phyloP scores from a whole-genome alignment of 192 early-diverging fungal genomes.

The Podila epicladia region DNA sequence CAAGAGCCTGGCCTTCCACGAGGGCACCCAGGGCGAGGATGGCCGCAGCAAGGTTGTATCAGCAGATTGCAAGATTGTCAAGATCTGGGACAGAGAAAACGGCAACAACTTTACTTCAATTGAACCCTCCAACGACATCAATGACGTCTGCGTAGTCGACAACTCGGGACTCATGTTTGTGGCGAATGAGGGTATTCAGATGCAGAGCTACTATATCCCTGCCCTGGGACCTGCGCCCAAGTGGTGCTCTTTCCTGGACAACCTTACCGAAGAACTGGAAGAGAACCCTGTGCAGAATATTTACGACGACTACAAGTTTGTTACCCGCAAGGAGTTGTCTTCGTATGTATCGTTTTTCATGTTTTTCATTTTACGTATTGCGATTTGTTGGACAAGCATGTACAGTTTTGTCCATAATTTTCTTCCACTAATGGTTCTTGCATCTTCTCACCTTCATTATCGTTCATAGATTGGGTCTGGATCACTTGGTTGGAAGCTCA shows the following conservation, averaged over 20 bases:
- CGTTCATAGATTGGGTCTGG: slow-evolving; percentile 77
- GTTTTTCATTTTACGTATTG: not conserved
- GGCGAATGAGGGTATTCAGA: slow-evolving; percentile 93
- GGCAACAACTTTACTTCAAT: slow-evolving; percentile 92
- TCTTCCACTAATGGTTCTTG: not conserved
- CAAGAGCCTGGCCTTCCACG: slow-evolving; percentile 84
- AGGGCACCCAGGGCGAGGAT: slow-evolving; percentile 61
- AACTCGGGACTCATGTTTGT: slow-evolving; percentile 89
- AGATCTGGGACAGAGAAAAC: slow-evolving; percentile 90
- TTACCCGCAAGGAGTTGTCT: slow-evolving; percentile 88
- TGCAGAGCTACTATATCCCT: slow-evolving; percentile 94
- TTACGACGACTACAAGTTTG: slow-evolving; percentile 99
- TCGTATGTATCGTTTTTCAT: slow-evolving; percentile 28
- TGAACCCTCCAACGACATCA: slow-evolving; percentile 92
- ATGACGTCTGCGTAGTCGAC: slow-evolving; percentile 87
- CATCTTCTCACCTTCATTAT: not conserved
- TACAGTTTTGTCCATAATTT: not conserved
- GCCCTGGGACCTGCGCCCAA: slow-evolving; percentile 90
- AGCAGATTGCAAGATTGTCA: slow-evolving; percentile 90
- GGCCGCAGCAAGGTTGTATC: slow-evolving; percentile 81
- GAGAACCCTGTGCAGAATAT: slow-evolving; percentile 85
- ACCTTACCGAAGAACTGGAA: slow-evolving; percentile 93
- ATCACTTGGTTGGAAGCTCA: slow-evolving; percentile 92
- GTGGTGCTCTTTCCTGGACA: slow-evolving; percentile 96
- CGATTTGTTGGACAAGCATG: not conserved